Percentiles rank a stretch among this genome's conserved stretches.
Evolutionary conservation across 2,329 filamentous ascomycete species (phyloP).

Genomic region (Sporothrix curviconia): DNA sequence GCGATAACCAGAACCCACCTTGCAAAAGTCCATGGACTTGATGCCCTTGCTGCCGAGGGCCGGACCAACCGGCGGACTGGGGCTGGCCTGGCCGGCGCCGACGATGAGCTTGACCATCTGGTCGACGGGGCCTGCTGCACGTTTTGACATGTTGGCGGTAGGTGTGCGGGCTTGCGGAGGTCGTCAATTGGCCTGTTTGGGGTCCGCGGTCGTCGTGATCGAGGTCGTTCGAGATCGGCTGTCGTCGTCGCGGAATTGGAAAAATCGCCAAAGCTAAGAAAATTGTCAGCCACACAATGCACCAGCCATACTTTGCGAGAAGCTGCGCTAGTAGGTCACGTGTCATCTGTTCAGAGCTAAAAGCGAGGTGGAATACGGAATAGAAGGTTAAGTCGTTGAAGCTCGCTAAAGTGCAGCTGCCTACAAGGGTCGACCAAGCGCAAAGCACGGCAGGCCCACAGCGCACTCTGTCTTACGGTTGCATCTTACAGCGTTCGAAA

Average conservation of each 20-base stretch:
- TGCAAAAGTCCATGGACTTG: constrained; percentile 99
- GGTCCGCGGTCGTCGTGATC: neutral
- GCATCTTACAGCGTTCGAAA: too few relatives aligned
- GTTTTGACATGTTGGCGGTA: constrained; percentile 45
- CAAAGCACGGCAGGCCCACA: constrained; percentile 2
- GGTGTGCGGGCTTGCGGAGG: neutral
- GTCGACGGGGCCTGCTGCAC: constrained; percentile 41
- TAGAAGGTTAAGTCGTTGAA: neutral
- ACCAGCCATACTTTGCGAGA: neutral
- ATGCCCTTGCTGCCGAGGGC: constrained; percentile 95
- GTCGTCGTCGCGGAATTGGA: neutral
- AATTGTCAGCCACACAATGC: constrained; percentile 1
- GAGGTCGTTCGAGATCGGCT: neutral
- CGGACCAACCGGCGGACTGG: constrained; percentile 91
- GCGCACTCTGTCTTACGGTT: too few relatives aligned
- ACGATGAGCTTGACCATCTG: constrained; percentile 96
- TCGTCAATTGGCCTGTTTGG: neutral
- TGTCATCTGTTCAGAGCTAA: neutral
- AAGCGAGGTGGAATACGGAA: neutral
- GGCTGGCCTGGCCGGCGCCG: constrained; percentile 88
- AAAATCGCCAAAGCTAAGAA: neutral
- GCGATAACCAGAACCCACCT: constrained; percentile 48
- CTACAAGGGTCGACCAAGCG: too few relatives aligned
- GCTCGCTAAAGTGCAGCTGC: neutral
- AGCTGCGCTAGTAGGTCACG: neutral